Base-by-base conservation (phyloP, 257 asterid genomes). In the Penstemon eatonii region DNA sequence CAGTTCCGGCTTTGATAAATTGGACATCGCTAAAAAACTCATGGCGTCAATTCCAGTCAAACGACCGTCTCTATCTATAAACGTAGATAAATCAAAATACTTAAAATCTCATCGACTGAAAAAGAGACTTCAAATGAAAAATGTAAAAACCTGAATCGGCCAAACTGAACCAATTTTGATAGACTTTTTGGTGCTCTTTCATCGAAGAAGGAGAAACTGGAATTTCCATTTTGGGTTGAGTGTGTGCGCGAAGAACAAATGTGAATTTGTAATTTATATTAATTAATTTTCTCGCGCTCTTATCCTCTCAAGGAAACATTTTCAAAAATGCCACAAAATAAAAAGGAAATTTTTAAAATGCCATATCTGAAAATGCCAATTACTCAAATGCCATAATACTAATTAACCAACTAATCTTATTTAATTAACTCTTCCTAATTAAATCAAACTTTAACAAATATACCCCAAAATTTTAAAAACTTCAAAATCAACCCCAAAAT, bases 41-140 rank as follows among this genome's bases (percentile, higher is more conserved):
- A 81, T 81, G 25, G 95, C 92, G 13, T 89, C 97, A 71, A 70
- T 89, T 60, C 91, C 98, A 11, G 93, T 89, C 53, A 92, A 60
- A 53, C 97, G 95, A 38, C 93, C 93, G 73, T 92, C 98, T 0
- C 87, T 84, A 77, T 92, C 97, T 92, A 73, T 6, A 59, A 49
- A 56, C 13, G 25, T n/a, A 72, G 41, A 46, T 9, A 44, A 74
- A 71, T 13, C 8, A 46, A 62, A 6, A 66, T 6, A 67, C 45
- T 2, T 44, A n/a, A 63, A 43, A 69, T 7, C 7, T 11, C 33
- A 70, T 50, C 1, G 60, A 59, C 6, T 10, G 47, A 53, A 38
- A 13, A 8, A 12, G 10, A 58, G 57, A 47, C 49, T 12, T 70
- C 38, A 2, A 25, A 25, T 25, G 33, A 6, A 11, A 47, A 10